A percentile compares a stretch with the other conserved stretches of the same genome.
These are phyloP conservation scores for Ceratocystis cubensis DNA, from an alignment of 2,329 filamentous ascomycete species.

Conservation along the genomic window DNA sequence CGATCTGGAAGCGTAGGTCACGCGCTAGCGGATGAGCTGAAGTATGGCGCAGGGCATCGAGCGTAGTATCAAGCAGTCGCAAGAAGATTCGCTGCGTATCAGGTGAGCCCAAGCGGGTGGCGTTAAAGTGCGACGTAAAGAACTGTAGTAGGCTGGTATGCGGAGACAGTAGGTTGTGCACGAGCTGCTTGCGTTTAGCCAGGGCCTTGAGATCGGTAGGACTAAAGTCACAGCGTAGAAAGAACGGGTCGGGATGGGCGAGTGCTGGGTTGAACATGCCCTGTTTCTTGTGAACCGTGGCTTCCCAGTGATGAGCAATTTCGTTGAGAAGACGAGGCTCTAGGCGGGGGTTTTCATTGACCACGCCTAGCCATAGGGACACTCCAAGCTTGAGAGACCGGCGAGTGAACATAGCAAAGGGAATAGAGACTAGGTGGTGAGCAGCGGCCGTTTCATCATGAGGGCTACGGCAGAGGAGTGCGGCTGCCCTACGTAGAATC, in stretches of 20 bases:
- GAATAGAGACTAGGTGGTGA: constrained; percentile 80
- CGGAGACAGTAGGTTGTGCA: constrained; percentile 73
- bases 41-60: constrained; percentile 48
- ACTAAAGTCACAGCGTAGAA: constrained; percentile 79
- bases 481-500: constrained; percentile 71
- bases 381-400: constrained; percentile 92
- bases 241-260: constrained; percentile 74
- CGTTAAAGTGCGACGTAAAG: constrained; percentile 87
- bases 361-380: constrained; percentile 90
- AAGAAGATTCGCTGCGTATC: constrained; percentile 73
- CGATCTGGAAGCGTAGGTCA: constrained; percentile 80
- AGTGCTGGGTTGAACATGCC: constrained; percentile 70
- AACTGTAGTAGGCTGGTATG: constrained; percentile 81
- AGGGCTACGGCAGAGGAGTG: constrained; percentile 67
- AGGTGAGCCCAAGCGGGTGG: constrained; percentile 70
- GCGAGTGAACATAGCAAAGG: constrained; percentile 85
- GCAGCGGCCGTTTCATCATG: constrained; percentile 66
- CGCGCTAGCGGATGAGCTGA: constrained; percentile 65
- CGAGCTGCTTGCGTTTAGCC: constrained; percentile 60
- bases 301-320: constrained; percentile 84
- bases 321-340: constrained; percentile 76
- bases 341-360: constrained; percentile 85
- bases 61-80: constrained; percentile 65
- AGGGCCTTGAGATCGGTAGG: constrained; percentile 71
- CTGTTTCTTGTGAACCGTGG: constrained; percentile 60